Conservation (phyloP, 75 land plant genomes). For the Pseudotsuga menziesii region DNA sequence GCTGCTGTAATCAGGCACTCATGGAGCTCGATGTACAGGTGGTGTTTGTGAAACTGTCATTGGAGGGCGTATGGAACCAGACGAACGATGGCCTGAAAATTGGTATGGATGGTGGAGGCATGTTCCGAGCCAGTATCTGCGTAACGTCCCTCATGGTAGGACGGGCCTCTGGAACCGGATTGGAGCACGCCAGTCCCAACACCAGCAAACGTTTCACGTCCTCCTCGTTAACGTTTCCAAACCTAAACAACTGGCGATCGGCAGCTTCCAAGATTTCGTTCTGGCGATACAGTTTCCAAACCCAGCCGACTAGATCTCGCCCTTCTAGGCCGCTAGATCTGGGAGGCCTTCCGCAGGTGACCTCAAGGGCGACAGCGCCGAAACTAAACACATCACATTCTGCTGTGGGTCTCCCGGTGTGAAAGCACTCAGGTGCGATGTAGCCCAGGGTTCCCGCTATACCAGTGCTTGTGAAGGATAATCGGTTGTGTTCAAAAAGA, state of each 20-base stretch:
- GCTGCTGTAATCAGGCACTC: too few relatives aligned
- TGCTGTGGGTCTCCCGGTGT: slow-evolving; percentile 31
- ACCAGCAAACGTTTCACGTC: slow-evolving; percentile 41
- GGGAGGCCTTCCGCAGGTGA: slow-evolving; percentile 45
- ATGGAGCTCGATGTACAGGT: too few relatives aligned
- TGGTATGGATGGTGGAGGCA: too few relatives aligned
- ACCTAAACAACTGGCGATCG: slow-evolving; percentile 16
- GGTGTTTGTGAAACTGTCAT: too few relatives aligned
- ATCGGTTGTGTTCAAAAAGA: slow-evolving; percentile 17
- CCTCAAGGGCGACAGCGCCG: slow-evolving; percentile 41
- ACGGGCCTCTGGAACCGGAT: slow-evolving; percentile 28
- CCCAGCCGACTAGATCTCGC: slow-evolving; percentile 52
- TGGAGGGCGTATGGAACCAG: too few relatives aligned
- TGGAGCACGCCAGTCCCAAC: slow-evolving; percentile 44
- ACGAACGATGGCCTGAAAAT: too few relatives aligned
- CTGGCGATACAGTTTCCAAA: slow-evolving; percentile 33
- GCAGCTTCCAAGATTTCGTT: slow-evolving; percentile 32
- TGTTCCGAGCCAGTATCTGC: too few relatives aligned
- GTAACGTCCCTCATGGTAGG: slow-evolving; percentile 35
- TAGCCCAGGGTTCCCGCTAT: slow-evolving; percentile 43
- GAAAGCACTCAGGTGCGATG: slow-evolving; percentile 43
- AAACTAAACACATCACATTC: slow-evolving; percentile 54
- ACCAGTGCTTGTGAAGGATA: slow-evolving; percentile 12
- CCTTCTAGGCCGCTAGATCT: slow-evolving; percentile 19
- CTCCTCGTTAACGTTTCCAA: slow-evolving; percentile 7